Conservation (phyloP, 2,329 filamentous ascomycete species). For the Diaporthe vaccinii region DNA sequence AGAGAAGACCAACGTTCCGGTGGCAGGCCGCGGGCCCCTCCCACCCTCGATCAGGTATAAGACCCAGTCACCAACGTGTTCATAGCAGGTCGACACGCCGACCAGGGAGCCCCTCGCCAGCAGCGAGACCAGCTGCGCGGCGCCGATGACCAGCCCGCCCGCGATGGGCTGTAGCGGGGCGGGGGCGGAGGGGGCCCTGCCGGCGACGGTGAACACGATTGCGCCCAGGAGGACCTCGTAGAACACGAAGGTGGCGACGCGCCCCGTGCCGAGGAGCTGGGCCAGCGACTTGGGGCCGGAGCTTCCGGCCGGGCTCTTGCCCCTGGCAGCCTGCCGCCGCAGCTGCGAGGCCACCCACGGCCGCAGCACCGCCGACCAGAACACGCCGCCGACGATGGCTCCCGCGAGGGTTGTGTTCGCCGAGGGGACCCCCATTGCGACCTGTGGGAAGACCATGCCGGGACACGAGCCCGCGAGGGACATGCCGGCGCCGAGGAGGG, state of each 20-base stretch:
- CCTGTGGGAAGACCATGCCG: slow-evolving; percentile 73
- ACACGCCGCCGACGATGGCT: slow-evolving; percentile 67
- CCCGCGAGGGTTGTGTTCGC: slow-evolving; percentile 68
- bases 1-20: slow-evolving; percentile 65
- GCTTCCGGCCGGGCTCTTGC: neutral
- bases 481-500: slow-evolving; percentile 75
- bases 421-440: slow-evolving; percentile 65
- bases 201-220: slow-evolving; percentile 57
- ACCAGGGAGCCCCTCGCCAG: slow-evolving; percentile 66
- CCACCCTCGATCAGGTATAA: slow-evolving; percentile 57
- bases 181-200: slow-evolving; percentile 49
- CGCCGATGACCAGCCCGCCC: slow-evolving; percentile 71
- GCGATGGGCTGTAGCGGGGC: slow-evolving; percentile 60
- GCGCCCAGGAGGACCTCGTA: slow-evolving; percentile 59
- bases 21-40: slow-evolving; percentile 47
- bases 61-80: slow-evolving; percentile 70
- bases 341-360: slow-evolving; percentile 48
- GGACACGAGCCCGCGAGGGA: slow-evolving; percentile 75
- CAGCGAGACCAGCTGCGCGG: slow-evolving; percentile 70
- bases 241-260: slow-evolving; percentile 52
- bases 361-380: slow-evolving; percentile 62
- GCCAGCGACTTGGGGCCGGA: slow-evolving; percentile 47
- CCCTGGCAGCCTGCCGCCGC: neutral
- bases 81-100: slow-evolving; percentile 73
- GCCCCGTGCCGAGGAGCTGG: slow-evolving; percentile 57